Evolutionary conservation across 2,329 filamentous ascomycete genomes (phyloP).

Genomic region (Zasmidium cellare): DNA sequence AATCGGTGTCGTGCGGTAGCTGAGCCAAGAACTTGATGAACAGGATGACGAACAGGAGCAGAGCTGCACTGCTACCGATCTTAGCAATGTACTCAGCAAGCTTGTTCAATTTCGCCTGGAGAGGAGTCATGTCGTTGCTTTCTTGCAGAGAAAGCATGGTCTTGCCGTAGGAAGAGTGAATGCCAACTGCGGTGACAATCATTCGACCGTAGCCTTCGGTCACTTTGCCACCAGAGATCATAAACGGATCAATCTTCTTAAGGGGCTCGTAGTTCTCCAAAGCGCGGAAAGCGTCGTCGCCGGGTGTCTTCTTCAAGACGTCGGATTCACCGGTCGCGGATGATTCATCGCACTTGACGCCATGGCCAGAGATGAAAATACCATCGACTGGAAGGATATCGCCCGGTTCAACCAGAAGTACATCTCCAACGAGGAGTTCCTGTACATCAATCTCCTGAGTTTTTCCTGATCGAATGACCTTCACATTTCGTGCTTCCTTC

Average conservation of each 20-base stretch:
- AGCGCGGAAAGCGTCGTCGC: slow-evolving; percentile 64
- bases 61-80: slow-evolving; percentile 71
- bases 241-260: slow-evolving; percentile 75
- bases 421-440: slow-evolving; percentile 71
- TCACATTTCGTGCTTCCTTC: slow-evolving; percentile 73
- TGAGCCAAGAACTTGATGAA: slow-evolving; percentile 81
- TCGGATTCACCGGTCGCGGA: slow-evolving; percentile 76
- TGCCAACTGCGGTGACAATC: slow-evolving; percentile 71
- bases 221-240: slow-evolving; percentile 82
- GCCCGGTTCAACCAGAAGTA: slow-evolving; percentile 71
- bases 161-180: slow-evolving; percentile 73
- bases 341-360: slow-evolving; percentile 71
- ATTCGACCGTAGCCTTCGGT: slow-evolving; percentile 75
- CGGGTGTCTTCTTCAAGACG: slow-evolving; percentile 65
- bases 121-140: slow-evolving; percentile 73
- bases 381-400: slow-evolving; percentile 72
- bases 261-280: slow-evolving; percentile 63
- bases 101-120: slow-evolving; percentile 75
- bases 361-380: slow-evolving; percentile 67
- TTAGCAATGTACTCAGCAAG: slow-evolving; percentile 81
- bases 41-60: slow-evolving; percentile 79
- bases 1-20: slow-evolving; percentile 55
- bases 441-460: slow-evolving; percentile 69
- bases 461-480: slow-evolving; percentile 73
- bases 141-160: slow-evolving; percentile 77